Conservation (phyloP, 371 early-diverging fungal genomes). For the Lichtheimia corymbifera region DNA sequence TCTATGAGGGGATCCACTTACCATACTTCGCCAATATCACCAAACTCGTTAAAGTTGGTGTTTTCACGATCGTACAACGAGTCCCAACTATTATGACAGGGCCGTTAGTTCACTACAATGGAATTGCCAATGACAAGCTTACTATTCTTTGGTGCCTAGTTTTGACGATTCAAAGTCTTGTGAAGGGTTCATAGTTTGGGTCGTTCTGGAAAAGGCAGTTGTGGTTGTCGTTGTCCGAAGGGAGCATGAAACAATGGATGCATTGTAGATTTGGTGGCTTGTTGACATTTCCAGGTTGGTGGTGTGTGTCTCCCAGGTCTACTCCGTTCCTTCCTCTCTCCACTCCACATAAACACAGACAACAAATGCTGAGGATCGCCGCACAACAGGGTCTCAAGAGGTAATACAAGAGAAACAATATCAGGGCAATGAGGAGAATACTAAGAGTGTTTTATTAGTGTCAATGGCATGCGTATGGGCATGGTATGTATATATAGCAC, state of each 20-base stretch:
- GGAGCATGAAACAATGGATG: too few species aligned
- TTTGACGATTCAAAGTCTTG: slow-evolving; percentile 72
- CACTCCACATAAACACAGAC: too few species aligned
- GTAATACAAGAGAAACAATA: not conserved
- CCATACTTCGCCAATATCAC: slow-evolving; percentile 91
- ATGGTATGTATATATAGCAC: not conserved
- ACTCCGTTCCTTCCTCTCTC: too few species aligned
- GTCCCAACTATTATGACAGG: slow-evolving; percentile 69
- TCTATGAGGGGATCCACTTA: slow-evolving; percentile 15
- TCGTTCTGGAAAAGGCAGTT: too few species aligned
- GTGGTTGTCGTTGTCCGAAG: too few species aligned
- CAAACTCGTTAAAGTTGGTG: slow-evolving; percentile 75
- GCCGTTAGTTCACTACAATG: not conserved
- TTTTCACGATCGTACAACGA: slow-evolving; percentile 78
- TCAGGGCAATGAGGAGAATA: not conserved
- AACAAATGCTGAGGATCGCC: not conserved
- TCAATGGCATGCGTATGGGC: too few species aligned
- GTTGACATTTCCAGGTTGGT: too few species aligned
- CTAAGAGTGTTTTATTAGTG: not conserved
- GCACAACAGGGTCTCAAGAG: not conserved
- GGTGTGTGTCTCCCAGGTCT: too few species aligned
- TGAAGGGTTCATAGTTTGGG: not conserved
- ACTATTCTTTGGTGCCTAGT: slow-evolving; percentile 80
- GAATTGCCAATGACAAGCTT: slow-evolving; percentile 15
- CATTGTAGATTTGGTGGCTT: too few species aligned